These are phyloP conservation scores for Podaxis rugospora DNA, from an alignment of 768 basidiomycete genomes.

Conservation along the genomic window DNA sequence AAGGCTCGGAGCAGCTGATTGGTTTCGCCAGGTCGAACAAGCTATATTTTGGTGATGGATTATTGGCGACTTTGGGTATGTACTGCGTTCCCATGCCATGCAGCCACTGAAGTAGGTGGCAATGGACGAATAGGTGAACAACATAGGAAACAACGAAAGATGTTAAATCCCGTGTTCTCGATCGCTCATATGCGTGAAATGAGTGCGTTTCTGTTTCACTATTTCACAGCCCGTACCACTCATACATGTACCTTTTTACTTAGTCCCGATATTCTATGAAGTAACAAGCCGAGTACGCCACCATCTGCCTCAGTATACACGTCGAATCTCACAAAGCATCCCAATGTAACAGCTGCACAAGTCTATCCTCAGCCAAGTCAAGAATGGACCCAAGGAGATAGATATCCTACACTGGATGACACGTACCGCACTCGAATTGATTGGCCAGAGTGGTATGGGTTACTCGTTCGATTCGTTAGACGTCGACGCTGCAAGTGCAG, in stretches of 20 bases:
- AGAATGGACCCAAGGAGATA: conserved; percentile 28
- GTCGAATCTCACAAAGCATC: background rate
- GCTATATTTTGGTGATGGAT: conserved; percentile 23
- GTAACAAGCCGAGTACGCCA: conserved; percentile 22
- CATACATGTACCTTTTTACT: background rate
- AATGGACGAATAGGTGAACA: conserved; percentile 27
- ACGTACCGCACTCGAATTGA: conserved; percentile 45
- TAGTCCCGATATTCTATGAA: conserved; percentile 32
- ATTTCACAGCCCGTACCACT: background rate
- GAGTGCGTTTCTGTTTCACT: conserved; percentile 13
- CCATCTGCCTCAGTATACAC: background rate
- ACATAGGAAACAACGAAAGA: conserved; percentile 38
- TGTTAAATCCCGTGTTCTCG: conserved; percentile 43
- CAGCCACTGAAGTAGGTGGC: background rate
- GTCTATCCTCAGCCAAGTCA: conserved; percentile 19
- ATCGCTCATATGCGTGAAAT: conserved; percentile 34
- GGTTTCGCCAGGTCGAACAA: conserved; percentile 11
- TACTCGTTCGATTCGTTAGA: conserved; percentile 37
- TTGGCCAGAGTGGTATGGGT: conserved; percentile 46
- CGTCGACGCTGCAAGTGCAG: conserved; percentile 16
- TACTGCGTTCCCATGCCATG: background rate
- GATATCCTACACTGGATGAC: conserved; percentile 32
- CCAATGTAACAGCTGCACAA: conserved; percentile 20
- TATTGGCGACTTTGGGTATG: conserved; percentile 23
- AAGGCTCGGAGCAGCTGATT: background rate